phyloP scores from a whole-genome alignment of 2,329 filamentous ascomycete genomes.

The Penicillium sp. region DNA sequence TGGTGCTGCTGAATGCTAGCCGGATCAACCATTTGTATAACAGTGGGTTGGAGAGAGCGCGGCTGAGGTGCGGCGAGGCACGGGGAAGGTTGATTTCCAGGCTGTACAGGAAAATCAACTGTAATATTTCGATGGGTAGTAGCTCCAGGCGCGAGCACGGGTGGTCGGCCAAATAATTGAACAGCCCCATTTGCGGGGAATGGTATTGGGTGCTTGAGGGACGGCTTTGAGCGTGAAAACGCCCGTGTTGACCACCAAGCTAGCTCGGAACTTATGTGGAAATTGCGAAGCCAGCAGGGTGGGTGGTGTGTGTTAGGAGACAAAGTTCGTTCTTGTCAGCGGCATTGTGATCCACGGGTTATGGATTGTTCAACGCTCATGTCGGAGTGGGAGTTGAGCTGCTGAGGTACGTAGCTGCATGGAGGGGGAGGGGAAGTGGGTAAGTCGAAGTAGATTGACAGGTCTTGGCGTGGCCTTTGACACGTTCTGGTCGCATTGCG shows the following conservation, averaged over 20 bases:
- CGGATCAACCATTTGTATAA: conserved; percentile 47
- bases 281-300: neutral
- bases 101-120: conserved; percentile 52
- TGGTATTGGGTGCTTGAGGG: neutral
- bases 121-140: conserved; percentile 50
- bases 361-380: neutral
- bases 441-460: conserved; percentile 11
- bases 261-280: neutral
- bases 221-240: neutral
- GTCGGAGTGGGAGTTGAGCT: neutral
- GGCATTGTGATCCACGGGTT: conserved; percentile 2
- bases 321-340: conserved; percentile 7
- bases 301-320: neutral
- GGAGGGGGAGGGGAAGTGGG: conserved; percentile 12
- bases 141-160: conserved; percentile 39
- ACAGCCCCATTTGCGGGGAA: conserved; percentile 16
- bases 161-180: conserved; percentile 4
- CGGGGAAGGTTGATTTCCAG: conserved; percentile 49
- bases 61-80: conserved; percentile 43
- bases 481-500: neutral
- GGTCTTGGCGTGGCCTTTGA: conserved; percentile 14
- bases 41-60: conserved; percentile 38
- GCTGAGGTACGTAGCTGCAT: neutral
- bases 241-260: neutral
- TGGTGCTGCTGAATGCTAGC: conserved; percentile 43